Conservation (phyloP, 2,329 filamentous ascomycete genomes). For the Phialemoniopsis sp. region DNA sequence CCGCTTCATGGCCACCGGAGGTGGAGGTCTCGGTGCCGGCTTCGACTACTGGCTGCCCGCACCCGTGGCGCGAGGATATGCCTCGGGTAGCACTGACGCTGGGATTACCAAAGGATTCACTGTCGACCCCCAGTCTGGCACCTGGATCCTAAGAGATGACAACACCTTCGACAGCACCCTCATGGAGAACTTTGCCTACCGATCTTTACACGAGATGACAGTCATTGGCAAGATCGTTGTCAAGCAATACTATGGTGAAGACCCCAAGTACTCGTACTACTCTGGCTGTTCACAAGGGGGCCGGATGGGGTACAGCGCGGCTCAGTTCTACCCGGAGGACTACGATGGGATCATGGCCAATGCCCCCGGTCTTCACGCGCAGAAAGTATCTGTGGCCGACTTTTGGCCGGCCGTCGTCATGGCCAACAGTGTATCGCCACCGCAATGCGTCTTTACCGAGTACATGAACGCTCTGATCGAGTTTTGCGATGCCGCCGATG, state of each 20-base stretch:
- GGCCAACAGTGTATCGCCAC: slow-evolving; percentile 20
- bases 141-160: slow-evolving; percentile 38
- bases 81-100: slow-evolving; percentile 31
- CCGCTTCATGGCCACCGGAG: slow-evolving; percentile 38
- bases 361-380: slow-evolving; percentile 30
- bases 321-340: slow-evolving; percentile 46
- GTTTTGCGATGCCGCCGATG: slow-evolving; percentile 38
- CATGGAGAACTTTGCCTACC: slow-evolving; percentile 24
- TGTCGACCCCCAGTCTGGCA: no score
- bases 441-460: slow-evolving; percentile 26
- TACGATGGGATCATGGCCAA: slow-evolving; percentile 50
- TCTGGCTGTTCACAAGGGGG: slow-evolving; percentile 52
- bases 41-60: slow-evolving; percentile 7
- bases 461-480: slow-evolving; percentile 29
- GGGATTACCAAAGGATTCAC: no score
- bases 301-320: slow-evolving; percentile 46
- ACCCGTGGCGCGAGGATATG: slow-evolving; percentile 5
- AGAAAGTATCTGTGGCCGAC: slow-evolving; percentile 20
- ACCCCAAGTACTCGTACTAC: slow-evolving; percentile 44
- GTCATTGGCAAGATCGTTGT: slow-evolving; percentile 43
- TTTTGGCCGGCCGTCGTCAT: slow-evolving; percentile 26
- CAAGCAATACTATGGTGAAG: slow-evolving; percentile 35
- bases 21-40: slow-evolving; percentile 19
- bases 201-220: slow-evolving; percentile 39
- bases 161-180: slow-evolving; percentile 19